Evolutionary conservation across 1,284 basidiomycete genomes (phyloP), one percentile per base, ranked within the genome.

Genomic region (Vanrija pseudolonga): DNA sequence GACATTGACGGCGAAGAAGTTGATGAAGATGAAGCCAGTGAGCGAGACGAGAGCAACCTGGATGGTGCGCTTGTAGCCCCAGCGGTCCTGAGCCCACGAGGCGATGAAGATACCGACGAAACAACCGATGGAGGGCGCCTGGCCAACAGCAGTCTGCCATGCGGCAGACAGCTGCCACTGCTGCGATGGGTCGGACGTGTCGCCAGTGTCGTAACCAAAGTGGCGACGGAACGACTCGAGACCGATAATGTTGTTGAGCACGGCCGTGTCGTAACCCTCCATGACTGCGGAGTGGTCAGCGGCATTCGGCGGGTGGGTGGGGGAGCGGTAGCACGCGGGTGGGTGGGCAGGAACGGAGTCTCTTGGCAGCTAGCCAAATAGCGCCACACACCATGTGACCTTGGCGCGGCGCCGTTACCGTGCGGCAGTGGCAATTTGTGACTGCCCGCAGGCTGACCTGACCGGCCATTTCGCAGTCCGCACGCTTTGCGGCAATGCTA

Each of bases 1-100:
- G 24, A 71, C 61, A 17, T 65, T 65, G 38, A 68, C 54, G 55
- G 63, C 69, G 40, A 71, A 71, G 56, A 61, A 66, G 37, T 43
- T 50, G 51, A 63, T 55, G 51, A 66, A 64, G 48, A 65, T 67
- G 47, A 48, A 49, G 32, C 46, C 53, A 47, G 62, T 59, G 56
- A 63, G 61, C 26, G 47, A 37, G 24, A 78, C 79, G 41, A 32
- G 32, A 4, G 32, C 32, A 15, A 32, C 32, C n/a, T 40, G 26
- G n/a, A 47, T 36, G 26, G 43, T 45, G 20, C 20, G 17, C 15
- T 36, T 17, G 26, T 32, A 47, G 2, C 45, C 45, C 45, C 24
- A 32, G 17, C 20, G 24, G 43, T 45, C 83, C 22, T 36, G 45
- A 6, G 36, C 51, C 12, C 14, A 32, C 32, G 32, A 32, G 2